These are phyloP conservation scores for Epichloe hybrida DNA, from an alignment of 2,329 filamentous ascomycete genomes.

Conservation along the genomic window DNA sequence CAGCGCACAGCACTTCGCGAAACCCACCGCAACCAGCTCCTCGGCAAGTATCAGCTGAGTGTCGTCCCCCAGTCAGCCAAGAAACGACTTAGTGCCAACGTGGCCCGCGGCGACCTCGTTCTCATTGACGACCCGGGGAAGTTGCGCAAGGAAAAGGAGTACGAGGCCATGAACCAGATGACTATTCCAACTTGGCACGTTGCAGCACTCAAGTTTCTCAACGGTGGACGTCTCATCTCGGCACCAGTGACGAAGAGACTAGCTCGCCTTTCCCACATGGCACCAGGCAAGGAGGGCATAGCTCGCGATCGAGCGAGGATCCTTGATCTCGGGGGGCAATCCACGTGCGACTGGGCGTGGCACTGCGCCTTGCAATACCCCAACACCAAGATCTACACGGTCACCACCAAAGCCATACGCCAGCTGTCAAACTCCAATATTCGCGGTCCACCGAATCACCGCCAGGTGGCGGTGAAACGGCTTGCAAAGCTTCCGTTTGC, in stretches of 20 bases:
- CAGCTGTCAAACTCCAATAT: constrained; percentile 63
- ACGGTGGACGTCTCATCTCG: constrained; percentile 50
- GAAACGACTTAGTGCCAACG: constrained; percentile 58
- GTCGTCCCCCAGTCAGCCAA: constrained; percentile 54
- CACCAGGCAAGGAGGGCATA: constrained; percentile 28
- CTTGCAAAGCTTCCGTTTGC: constrained; percentile 76
- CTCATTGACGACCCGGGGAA: constrained; percentile 50
- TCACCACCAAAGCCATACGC: constrained; percentile 58
- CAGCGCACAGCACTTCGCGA: constrained; percentile 62
- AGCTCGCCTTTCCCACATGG: constrained; percentile 37
- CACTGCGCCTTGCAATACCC: constrained; percentile 77
- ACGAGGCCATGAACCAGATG: constrained; percentile 65
- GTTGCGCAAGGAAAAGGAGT: constrained; percentile 60
- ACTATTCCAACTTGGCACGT: constrained; percentile 47
- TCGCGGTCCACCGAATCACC: constrained; percentile 76
- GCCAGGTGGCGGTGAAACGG: constrained; percentile 62
- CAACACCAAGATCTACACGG: constrained; percentile 76
- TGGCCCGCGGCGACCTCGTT: constrained; percentile 57
- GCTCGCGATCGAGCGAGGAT: constrained; percentile 48
- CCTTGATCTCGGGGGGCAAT: constrained; percentile 75
- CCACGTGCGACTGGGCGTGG: constrained; percentile 92
- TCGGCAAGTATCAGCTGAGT: constrained; percentile 72
- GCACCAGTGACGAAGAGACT: constrained; percentile 51
- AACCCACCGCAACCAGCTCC: constrained; percentile 65
- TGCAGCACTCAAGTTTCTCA: constrained; percentile 45